Evolutionary conservation across 108 stramenopile species (phyloP), one percentile per base, ranked within the genome.

Genomic region (Stephanodiscus minutulus): DNA sequence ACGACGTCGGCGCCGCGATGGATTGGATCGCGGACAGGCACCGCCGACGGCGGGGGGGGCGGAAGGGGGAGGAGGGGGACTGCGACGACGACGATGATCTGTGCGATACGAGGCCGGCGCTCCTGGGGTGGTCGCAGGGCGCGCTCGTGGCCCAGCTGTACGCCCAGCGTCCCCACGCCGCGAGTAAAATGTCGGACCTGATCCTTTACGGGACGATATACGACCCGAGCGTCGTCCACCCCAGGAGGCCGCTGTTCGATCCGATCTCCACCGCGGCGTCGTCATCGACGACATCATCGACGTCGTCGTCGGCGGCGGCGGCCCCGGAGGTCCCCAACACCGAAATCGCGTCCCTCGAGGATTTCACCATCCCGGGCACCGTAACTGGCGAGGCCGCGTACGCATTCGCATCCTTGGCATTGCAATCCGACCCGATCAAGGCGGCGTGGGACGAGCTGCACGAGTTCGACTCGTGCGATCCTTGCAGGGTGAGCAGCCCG

Each of bases 81-180:
- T 1, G 22, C 54, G 53, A 8, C 10, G 54, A 35, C 50, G 64
- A 53, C 35, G 33, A 10, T 1, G 11, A 0, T 54, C 44, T n/a
- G 15, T 68, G 10, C 8, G 44, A 22, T 20, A 48, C 63, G 7
- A 64, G 55, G 53, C 77, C 87, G 6, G 77, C 76, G 10, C 66
- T 95, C 1, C 56, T 95, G 56, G 94, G 94, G 20, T 95, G 94
- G 94, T 87, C 85, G 4, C 94, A 95, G 74, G 94, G 94, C 46
- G 91, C 89, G 8, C 74, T 95, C 18, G 86, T 95, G n/a, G 94
- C 94, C 13, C 91, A 92, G 71, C 57, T 95, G 66, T 79, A 81
- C n/a, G 91, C 88, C 20, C 94, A 95, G 80, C 74, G 82, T 53
- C 59, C 61, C 47, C 70, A 68, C 8, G 36, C 73, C 8, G 27